These are phyloP conservation scores for Teratosphaeria viscida DNA, from an alignment of 2,329 filamentous ascomycete species.

Conservation along the genomic window DNA sequence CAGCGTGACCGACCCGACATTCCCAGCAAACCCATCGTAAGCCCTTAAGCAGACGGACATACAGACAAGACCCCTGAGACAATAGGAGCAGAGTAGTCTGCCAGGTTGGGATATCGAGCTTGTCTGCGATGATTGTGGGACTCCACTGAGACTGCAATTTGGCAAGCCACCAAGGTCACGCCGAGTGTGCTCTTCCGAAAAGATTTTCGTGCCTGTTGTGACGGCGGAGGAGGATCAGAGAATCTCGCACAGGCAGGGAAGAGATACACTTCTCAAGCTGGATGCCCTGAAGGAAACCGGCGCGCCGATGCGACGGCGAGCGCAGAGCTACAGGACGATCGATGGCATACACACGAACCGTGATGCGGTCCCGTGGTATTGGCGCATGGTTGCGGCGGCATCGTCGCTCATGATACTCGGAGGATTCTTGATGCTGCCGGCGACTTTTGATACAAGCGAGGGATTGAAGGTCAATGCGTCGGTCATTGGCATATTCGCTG, in stretches of 20 bases:
- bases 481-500: constrained; percentile 35
- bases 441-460: constrained; percentile 33
- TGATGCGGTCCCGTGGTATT: constrained; percentile 35
- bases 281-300: constrained; percentile 13
- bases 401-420: constrained; percentile 40
- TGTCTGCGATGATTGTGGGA: too few species aligned
- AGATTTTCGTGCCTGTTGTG: not conserved
- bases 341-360: constrained; percentile 14
- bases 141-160: too few species aligned
- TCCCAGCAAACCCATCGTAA: too few species aligned
- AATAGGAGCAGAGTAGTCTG: not conserved
- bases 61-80: too few species aligned
- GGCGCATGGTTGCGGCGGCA: constrained; percentile 34
- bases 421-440: constrained; percentile 41
- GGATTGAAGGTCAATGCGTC: constrained; percentile 31
- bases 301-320: constrained; percentile 15
- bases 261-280: constrained; percentile 2
- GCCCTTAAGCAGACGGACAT: too few species aligned
- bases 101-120: too few species aligned
- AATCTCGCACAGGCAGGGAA: not conserved
- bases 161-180: too few species aligned
- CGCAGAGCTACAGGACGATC: constrained; percentile 19
- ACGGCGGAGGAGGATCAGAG: not conserved
- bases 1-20: too few species aligned
- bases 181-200: not conserved